Conservation (phyloP, 164 flowering plant species). For the Annona cherimola region DNA sequence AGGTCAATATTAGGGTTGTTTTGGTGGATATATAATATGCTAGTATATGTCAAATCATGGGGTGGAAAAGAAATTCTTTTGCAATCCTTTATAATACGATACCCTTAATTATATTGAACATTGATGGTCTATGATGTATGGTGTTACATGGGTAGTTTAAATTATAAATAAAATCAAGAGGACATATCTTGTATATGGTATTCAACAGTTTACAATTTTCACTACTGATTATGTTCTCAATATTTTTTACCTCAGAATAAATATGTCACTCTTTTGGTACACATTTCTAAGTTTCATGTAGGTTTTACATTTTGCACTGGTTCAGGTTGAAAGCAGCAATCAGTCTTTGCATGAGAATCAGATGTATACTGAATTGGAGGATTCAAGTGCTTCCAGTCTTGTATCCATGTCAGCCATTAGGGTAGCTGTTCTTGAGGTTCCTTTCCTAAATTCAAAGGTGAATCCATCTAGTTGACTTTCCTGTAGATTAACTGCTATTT, state of each 20-base stretch:
- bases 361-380: slow-evolving; percentile 23
- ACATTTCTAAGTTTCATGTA: neutral
- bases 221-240: no score
- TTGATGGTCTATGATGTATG: no score
- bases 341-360: slow-evolving; percentile 25
- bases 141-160: no score
- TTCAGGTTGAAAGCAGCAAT: slow-evolving; percentile 34
- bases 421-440: slow-evolving; percentile 61
- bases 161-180: no score
- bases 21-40: no score
- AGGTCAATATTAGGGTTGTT: no score
- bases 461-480: neutral
- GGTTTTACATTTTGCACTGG: neutral
- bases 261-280: neutral
- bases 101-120: no score
- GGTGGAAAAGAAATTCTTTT: no score
- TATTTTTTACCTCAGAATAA: neutral
- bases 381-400: slow-evolving; percentile 25
- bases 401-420: slow-evolving; percentile 53
- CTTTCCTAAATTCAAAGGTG: slow-evolving; percentile 39
- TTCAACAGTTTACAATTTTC: no score
- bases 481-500: neutral
- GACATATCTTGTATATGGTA: no score
- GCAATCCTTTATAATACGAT: no score
- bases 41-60: no score